These are phyloP conservation scores for Boeremia exigua DNA, from an alignment of 2,329 filamentous ascomycete genomes.

Conservation along the genomic window DNA sequence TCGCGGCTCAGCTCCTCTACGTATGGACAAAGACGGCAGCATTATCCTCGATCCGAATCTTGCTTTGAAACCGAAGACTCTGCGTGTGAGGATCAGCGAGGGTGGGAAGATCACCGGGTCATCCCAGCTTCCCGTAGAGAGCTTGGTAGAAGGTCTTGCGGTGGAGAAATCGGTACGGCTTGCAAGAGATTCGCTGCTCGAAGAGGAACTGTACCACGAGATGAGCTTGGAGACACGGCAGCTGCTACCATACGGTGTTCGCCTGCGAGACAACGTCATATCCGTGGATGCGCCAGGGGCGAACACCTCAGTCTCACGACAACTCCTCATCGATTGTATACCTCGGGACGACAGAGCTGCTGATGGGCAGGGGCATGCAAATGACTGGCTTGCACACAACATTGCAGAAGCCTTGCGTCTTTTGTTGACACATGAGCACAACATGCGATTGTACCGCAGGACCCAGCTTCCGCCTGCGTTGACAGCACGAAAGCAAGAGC, in stretches of 20 bases:
- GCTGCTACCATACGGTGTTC: constrained; percentile 73
- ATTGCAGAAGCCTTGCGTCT: constrained; percentile 74
- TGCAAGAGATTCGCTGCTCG: constrained; percentile 78
- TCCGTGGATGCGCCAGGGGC: constrained; percentile 34
- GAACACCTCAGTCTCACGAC: constrained; percentile 52
- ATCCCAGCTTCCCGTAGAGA: constrained; percentile 48
- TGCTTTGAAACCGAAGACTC: constrained; percentile 60
- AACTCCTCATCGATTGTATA: constrained; percentile 72
- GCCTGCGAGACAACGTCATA: constrained; percentile 59
- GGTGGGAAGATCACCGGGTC: constrained; percentile 65
- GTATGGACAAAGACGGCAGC: constrained; percentile 74
- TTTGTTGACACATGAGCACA: constrained; percentile 79
- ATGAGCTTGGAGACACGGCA: constrained; percentile 80
- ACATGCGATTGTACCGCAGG: constrained; percentile 72
- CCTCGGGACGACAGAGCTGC: constrained; percentile 58
- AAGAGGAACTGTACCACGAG: constrained; percentile 90
- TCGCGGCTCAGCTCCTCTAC: constrained; percentile 80
- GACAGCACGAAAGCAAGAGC: constrained; percentile 56
- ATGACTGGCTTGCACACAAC: constrained; percentile 65
- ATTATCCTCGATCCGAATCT: constrained; percentile 75
- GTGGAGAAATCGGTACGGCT: constrained; percentile 74
- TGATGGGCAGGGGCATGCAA: constrained; percentile 30
- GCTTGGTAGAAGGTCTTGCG: constrained; percentile 55
- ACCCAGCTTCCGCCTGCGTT: constrained; percentile 68
- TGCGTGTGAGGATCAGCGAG: constrained; percentile 71